Conservation (phyloP, 140 eudicot genomes). For the Bidens hawaiensis region DNA sequence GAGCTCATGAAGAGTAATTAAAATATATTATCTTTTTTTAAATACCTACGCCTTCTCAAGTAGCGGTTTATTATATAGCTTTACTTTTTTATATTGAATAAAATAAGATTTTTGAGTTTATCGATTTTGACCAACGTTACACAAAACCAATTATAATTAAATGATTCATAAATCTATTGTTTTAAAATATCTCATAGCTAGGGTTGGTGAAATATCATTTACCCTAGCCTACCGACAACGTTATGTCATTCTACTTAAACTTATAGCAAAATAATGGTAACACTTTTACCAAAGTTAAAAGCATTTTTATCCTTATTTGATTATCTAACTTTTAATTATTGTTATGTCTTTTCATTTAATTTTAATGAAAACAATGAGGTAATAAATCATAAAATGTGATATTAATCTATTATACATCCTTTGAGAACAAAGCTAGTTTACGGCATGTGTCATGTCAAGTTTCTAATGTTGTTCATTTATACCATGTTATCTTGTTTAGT, state of each 20-base stretch:
- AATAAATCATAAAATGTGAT: neutral
- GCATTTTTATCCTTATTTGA: neutral
- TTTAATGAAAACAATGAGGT: neutral
- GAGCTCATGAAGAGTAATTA: no score
- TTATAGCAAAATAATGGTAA: neutral
- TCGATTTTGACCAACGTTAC: no score
- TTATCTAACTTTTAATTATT: neutral
- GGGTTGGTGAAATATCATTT: neutral
- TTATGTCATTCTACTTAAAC: neutral
- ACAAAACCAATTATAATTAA: no score
- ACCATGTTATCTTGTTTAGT: neutral
- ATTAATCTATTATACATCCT: neutral
- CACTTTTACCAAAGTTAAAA: neutral
- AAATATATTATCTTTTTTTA: no score
- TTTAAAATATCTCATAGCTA: neutral
- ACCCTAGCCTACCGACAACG: neutral
- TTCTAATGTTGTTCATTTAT: neutral
- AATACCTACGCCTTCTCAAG: no score
- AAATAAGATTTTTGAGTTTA: no score
- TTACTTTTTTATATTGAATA: no score
- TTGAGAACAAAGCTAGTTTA: neutral
- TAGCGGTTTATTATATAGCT: no score
- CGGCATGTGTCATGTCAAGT: neutral
- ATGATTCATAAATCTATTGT: no score
- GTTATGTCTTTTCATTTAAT: neutral